phyloP scores from a whole-genome alignment of 2,329 filamentous ascomycete genomes.

The Waltergamsia citrina region DNA sequence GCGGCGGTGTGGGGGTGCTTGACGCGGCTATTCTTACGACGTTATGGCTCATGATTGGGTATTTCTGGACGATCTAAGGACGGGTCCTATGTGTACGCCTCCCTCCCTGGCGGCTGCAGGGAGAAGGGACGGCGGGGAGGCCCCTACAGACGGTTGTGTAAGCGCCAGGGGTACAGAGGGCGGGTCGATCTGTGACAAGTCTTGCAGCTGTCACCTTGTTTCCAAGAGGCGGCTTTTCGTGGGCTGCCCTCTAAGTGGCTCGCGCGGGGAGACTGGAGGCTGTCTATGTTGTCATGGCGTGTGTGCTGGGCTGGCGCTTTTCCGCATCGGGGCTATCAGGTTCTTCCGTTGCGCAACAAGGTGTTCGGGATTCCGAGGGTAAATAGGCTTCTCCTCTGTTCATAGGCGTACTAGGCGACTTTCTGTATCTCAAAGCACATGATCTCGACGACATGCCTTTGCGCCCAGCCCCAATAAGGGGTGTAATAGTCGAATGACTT shows the following conservation, averaged over 20 bases:
- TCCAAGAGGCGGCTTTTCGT: too few relatives aligned
- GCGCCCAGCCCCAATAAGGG: neutral
- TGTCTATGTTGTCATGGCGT: too few relatives aligned
- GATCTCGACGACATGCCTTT: neutral
- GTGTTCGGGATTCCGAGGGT: neutral
- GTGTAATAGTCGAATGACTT: neutral
- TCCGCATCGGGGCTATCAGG: neutral
- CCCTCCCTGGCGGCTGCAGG: conserved; percentile 1
- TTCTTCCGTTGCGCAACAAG: neutral
- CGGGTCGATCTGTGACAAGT: neutral
- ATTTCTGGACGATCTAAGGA: neutral
- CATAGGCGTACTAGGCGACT: neutral
- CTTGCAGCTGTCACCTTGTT: neutral
- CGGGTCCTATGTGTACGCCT: neutral
- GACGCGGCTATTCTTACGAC: conserved; percentile 4
- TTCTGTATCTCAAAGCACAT: neutral
- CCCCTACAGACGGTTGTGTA: neutral
- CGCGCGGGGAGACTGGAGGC: neutral
- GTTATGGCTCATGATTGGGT: conserved; percentile 7
- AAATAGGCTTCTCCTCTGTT: neutral
- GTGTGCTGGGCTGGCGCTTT: neutral
- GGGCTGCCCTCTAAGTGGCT: neutral
- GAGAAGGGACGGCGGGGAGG: neutral
- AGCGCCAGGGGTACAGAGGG: neutral
- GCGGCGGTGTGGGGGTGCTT: conserved; percentile 2